Percentiles rank a stretch among this genome's conserved stretches.
Conservation (phyloP, 257 asterid genomes). For the Penstemon eatonii region DNA sequence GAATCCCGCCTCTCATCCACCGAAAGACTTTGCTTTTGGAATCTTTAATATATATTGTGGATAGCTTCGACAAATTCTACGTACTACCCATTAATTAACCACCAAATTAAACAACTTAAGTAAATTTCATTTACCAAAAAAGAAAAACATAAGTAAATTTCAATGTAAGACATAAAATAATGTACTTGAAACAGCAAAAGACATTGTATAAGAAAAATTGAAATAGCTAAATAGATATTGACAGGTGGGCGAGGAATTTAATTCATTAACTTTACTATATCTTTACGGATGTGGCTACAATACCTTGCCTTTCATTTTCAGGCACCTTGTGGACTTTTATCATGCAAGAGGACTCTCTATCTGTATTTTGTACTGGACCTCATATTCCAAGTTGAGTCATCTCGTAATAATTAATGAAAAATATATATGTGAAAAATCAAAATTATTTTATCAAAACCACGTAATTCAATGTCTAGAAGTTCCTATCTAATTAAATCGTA, state of each 20-base stretch:
- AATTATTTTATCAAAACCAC: not conserved
- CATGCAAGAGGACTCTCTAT: slow-evolving; percentile 8
- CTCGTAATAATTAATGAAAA: slow-evolving; percentile 21
- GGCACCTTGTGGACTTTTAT: slow-evolving; percentile 8
- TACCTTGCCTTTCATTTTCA: slow-evolving; percentile 19
- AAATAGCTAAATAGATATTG: not conserved
- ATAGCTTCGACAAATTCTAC: no score
- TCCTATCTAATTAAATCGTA: not conserved
- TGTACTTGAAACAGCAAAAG: no score
- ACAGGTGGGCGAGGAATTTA: slow-evolving; percentile 5
- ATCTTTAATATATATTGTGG: no score
- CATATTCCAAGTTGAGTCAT: slow-evolving; percentile 7
- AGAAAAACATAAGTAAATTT: no score
- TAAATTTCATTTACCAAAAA: no score
- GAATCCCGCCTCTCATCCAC: no score
- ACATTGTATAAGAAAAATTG: not conserved
- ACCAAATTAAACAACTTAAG: no score
- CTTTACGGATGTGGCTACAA: slow-evolving; percentile 29
- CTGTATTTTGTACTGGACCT: not conserved
- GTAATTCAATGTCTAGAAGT: slow-evolving; percentile 16
- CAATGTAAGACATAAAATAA: no score
- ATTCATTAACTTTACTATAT: not conserved
- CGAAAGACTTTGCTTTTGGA: no score
- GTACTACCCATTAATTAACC: no score
- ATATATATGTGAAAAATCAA: not conserved